Percentiles rank a stretch among this genome's conserved stretches.
These are phyloP conservation scores for Daldinia vernicosa DNA, from an alignment of 495 filamentous ascomycete genomes.

Conservation along the genomic window DNA sequence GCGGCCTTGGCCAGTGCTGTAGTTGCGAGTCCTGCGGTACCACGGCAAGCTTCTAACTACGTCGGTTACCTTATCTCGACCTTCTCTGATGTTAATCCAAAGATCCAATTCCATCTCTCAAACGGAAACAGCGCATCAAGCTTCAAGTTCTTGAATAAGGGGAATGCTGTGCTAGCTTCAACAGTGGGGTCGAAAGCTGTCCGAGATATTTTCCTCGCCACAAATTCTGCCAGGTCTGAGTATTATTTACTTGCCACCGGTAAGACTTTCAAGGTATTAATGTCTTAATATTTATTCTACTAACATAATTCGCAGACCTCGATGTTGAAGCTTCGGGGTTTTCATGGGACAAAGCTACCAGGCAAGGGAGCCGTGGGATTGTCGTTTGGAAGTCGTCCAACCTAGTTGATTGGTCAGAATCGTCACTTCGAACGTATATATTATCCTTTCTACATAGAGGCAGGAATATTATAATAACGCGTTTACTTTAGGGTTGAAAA, in stretches of 20 bases:
- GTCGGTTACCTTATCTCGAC: slow-evolving; percentile 51
- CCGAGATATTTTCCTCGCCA: slow-evolving; percentile 47
- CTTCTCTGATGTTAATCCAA: slow-evolving; percentile 48
- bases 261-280: neutral
- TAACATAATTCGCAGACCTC: slow-evolving; percentile 18
- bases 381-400: slow-evolving; percentile 52
- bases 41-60: slow-evolving; percentile 33
- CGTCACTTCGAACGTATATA: slow-evolving; percentile 25
- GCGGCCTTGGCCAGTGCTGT: slow-evolving; percentile 13
- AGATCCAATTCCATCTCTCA: slow-evolving; percentile 51
- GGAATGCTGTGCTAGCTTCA: slow-evolving; percentile 48
- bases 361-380: slow-evolving; percentile 47
- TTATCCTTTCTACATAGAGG: neutral
- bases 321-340: slow-evolving; percentile 36
- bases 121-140: slow-evolving; percentile 47
- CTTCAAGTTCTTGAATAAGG: slow-evolving; percentile 47
- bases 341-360: slow-evolving; percentile 51
- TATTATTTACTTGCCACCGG: slow-evolving; percentile 38
- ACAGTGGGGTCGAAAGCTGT: slow-evolving; percentile 49
- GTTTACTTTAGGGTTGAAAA: slow-evolving; percentile 40
- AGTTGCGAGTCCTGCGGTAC: slow-evolving; percentile 12
- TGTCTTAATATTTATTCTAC: neutral
- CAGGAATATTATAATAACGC: neutral
- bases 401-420: slow-evolving; percentile 45
- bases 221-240: slow-evolving; percentile 43